Evolutionary conservation across 1,139 yeast genomes (phyloP).

Genomic region (Scheffersomyces quercinus): DNA sequence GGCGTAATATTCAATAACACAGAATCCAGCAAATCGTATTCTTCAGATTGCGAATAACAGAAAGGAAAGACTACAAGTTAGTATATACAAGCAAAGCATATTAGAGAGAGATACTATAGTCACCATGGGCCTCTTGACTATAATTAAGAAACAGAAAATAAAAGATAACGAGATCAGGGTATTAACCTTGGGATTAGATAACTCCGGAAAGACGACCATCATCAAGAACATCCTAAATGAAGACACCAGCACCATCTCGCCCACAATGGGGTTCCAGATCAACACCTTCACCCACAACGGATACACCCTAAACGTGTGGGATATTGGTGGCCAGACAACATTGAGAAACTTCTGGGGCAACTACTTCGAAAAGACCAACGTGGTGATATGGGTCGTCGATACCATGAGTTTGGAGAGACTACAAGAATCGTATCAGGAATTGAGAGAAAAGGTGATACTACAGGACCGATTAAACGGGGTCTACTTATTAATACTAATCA

Average conservation of each 20-base stretch:
- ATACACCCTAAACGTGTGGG: constrained; percentile 62
- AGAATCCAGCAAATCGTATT: too few species aligned
- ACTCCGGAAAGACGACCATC: constrained; percentile 85
- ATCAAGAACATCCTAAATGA: constrained; percentile 63
- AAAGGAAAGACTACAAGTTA: too few species aligned
- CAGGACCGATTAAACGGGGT: constrained; percentile 75
- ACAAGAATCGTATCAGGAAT: constrained; percentile 63
- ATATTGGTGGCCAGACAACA: constrained; percentile 83
- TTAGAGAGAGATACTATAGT: not conserved
- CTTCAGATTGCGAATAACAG: too few species aligned
- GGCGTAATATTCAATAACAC: too few species aligned
- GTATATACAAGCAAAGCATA: too few species aligned
- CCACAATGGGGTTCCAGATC: constrained; percentile 58
- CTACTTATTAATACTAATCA: constrained; percentile 53
- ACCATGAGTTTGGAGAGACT: constrained; percentile 61
- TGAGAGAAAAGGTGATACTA: constrained; percentile 54
- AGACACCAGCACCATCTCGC: constrained; percentile 38
- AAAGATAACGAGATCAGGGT: constrained; percentile 79
- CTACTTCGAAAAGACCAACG: constrained; percentile 84
- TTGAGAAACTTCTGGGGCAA: constrained; percentile 87
- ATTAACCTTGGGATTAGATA: constrained; percentile 80
- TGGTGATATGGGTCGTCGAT: constrained; percentile 92
- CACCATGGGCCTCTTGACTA: constrained; percentile 78
- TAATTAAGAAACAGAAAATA: constrained; percentile 77
- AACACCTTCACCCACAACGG: constrained; percentile 36